These are phyloP conservation scores for Rutidosis leptorrhynchoides DNA, from an alignment of 129 eudicot species.

Conservation along the genomic window DNA sequence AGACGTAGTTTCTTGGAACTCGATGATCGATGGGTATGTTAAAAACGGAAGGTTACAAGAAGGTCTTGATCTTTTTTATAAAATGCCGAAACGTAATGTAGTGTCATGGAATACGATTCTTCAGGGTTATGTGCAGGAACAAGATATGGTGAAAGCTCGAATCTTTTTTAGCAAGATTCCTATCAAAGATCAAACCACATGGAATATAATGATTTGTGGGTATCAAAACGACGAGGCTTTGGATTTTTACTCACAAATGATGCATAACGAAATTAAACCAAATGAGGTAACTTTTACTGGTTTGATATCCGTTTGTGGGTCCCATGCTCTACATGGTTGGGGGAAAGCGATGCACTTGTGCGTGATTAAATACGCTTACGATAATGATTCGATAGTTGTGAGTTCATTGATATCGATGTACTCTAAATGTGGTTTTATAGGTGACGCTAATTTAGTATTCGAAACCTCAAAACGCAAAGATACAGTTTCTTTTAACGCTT, in stretches of 20 bases:
- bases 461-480: slow-evolving; percentile 27
- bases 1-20: slow-evolving; percentile 67
- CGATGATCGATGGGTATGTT: slow-evolving; percentile 57
- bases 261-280: slow-evolving; percentile 48
- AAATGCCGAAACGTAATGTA: slow-evolving; percentile 55
- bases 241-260: slow-evolving; percentile 43
- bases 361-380: slow-evolving; percentile 44
- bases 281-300: slow-evolving; percentile 53
- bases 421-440: slow-evolving; percentile 66
- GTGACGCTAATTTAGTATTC: slow-evolving; percentile 43
- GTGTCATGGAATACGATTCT: slow-evolving; percentile 68
- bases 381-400: slow-evolving; percentile 35
- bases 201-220: slow-evolving; percentile 68
- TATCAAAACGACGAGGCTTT: slow-evolving; percentile 50
- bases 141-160: slow-evolving; percentile 42
- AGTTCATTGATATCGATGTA: slow-evolving; percentile 75
- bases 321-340: slow-evolving; percentile 45
- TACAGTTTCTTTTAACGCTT: slow-evolving; percentile 37
- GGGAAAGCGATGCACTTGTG: slow-evolving; percentile 53
- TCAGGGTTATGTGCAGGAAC: slow-evolving; percentile 47
- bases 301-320: slow-evolving; percentile 52
- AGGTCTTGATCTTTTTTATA: slow-evolving; percentile 47
- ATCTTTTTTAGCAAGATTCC: slow-evolving; percentile 43
- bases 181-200: slow-evolving; percentile 51
- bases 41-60: slow-evolving; percentile 33